Base-by-base conservation (phyloP, 169 alveolate species). In the Plasmodium gonderi region DNA sequence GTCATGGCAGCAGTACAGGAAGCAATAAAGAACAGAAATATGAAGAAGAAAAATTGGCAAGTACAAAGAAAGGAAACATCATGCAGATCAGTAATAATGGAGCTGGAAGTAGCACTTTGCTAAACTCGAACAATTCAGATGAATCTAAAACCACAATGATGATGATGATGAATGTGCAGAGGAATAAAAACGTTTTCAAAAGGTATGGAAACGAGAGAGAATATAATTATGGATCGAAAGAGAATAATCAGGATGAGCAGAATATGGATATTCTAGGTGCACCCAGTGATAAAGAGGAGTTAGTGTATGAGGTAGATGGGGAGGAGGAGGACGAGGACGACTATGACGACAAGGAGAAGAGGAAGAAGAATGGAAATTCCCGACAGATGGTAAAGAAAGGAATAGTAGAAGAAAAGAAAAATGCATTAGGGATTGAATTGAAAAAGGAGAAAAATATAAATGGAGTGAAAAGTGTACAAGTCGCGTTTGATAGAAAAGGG, bases 121-220 rank as follows among this genome's bases (percentile, higher is more conserved):
- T 83, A 29, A 83, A 83, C 45, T 38, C 92, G 9, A 83, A 83
- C 60, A 69, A 72, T 17, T 38, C 92, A 0, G 92, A 83, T 14
- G 92, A 83, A 26, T 83, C 77, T 0, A 83, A 83, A 36, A 83
- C 92, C 8, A 83, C 92, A 7, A 83, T 83, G 60, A 9, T 83
- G 12, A 47, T 83, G 31, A 83, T 83, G 12, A 47, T 83, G 31
- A 83, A 83, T 31, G 36, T 42, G 31, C 64, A 79, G 0, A 83
- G 77, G 64, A 83, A 83, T 26, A 83, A 72, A 49, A 82, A 68
- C 26, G 75, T 60, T 45, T 82, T 51, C n/a, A 69, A 68, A 11
- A 69, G 42, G 31, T 68, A 82, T 42, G 74, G 44, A 14, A 82
- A 82, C 17, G 92, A 82, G 77, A 49, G 77, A n/a, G 92, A 82